Base-by-base conservation (phyloP, 108 stramenopile genomes). In the Pseudonitzschia pungens region DNA sequence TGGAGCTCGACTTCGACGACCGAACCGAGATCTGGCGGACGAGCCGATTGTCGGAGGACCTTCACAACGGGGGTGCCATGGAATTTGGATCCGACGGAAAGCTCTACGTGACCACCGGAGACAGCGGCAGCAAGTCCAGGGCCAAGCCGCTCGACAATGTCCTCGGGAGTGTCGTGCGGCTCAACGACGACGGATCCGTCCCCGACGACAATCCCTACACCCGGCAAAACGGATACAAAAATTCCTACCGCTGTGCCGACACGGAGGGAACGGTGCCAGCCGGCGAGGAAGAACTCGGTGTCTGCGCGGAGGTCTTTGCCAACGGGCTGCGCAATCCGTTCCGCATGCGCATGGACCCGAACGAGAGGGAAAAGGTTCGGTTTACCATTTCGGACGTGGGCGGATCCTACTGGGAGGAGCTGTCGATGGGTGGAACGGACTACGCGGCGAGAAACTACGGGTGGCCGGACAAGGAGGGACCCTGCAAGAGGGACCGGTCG, bases 11-110 rank as follows among this genome's bases (percentile, higher is more conserved):
- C 40, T 16, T 21, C 40, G 11, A 45, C 18, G 15, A 16, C n/a
- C 6, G 16, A 36, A 36, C 36, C 36, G 64, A 65, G 24, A 65
- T 65, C 21, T 65, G 64, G 64, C 16, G 75, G 10, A 72, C 71
- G 0, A 20, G 8, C 31, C 41, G 43, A 1, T 16, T 52, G 9
- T 41, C 59, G 7, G 10, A 76, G 9, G 44, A 29, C n/a, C 20
- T 43, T 22, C 79, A 80, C 53, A 80, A 80, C 48, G 70, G 70
- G 9, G 79, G 79, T 16, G 63, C 44, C 24, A 65, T 80, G 18
- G 50, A 15, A 18, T 80, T 76, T 67, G 75, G 79, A 5, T 72
- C 71, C 0, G 70, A 72, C 57, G 75, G 75, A 16, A 71, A 72
- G 9, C 31, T 80, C 20, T 80, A 72, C 27, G 26, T 80, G 0